Evolutionary conservation across 2,329 filamentous ascomycete species (phyloP).

Genomic region (Talaromyces sp.): DNA sequence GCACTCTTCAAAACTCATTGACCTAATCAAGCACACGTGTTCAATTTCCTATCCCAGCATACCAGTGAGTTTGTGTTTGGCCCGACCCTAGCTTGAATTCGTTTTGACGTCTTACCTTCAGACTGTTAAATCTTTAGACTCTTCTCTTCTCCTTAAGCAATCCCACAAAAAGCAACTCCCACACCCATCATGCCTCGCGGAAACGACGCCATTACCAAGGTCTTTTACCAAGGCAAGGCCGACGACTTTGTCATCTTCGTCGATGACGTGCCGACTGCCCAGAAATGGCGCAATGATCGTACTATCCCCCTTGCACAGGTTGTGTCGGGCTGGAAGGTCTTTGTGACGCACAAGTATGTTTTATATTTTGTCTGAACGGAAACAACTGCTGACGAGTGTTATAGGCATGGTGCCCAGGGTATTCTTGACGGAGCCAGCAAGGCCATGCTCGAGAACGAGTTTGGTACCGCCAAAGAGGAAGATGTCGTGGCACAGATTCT

Average conservation of each 20-base stretch:
- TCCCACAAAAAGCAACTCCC: too few relatives aligned
- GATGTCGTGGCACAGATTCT: slow-evolving; percentile 78
- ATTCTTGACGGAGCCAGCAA: slow-evolving; percentile 72
- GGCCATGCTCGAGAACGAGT: slow-evolving; percentile 71
- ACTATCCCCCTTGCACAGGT: slow-evolving; percentile 77
- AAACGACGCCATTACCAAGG: slow-evolving; percentile 65
- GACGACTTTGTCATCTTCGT: slow-evolving; percentile 66
- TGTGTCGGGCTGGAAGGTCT: slow-evolving; percentile 81
- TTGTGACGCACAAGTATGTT: slow-evolving; percentile 78
- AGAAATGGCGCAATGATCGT: slow-evolving; percentile 79
- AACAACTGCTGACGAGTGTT: background rate
- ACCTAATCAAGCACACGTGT: background rate
- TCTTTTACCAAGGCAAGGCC: slow-evolving; percentile 74
- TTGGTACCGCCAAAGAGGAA: slow-evolving; percentile 73
- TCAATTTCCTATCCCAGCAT: background rate
- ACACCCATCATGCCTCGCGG: slow-evolving; percentile 58
- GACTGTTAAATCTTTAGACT: background rate
- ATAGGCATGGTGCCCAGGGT: slow-evolving; percentile 80
- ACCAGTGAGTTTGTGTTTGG: background rate
- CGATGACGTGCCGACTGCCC: slow-evolving; percentile 38
- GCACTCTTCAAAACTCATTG: background rate
- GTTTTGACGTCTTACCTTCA: background rate
- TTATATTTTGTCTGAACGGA: background rate
- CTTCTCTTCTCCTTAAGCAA: too few relatives aligned
- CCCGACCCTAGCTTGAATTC: background rate